Percentiles rank a stretch among this genome's conserved stretches.
phyloP scores from a whole-genome alignment of 2,329 filamentous ascomycete genomes.

The Fusarium sp. region DNA sequence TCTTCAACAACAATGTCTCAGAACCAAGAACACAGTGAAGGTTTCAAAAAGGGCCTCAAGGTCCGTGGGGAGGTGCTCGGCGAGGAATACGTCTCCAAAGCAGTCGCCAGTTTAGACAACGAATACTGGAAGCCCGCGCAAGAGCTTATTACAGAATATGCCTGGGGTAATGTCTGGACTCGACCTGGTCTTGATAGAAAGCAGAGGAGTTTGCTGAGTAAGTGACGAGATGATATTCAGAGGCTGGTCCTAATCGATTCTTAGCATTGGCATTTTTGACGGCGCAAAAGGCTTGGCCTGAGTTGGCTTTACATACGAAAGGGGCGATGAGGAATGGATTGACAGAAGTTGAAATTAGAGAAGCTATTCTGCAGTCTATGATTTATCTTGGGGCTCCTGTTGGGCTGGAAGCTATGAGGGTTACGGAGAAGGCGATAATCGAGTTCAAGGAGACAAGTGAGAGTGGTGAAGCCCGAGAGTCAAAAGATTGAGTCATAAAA shows the following conservation, averaged over 20 bases:
- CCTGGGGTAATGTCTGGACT: slow-evolving; percentile 36
- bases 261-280: slow-evolving; percentile 37
- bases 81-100: slow-evolving; percentile 40
- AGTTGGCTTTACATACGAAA: slow-evolving; percentile 35
- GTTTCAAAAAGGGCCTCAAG: slow-evolving; percentile 21
- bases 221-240: not conserved
- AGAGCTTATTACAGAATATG: slow-evolving; percentile 36
- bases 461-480: not conserved
- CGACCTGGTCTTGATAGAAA: slow-evolving; percentile 36
- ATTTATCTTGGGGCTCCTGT: slow-evolving; percentile 39
- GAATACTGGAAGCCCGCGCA: slow-evolving; percentile 40
- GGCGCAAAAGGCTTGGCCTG: slow-evolving; percentile 29
- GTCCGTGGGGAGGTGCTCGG: slow-evolving; percentile 34
- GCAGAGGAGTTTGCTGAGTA: slow-evolving; percentile 39
- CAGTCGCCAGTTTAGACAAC: slow-evolving; percentile 23
- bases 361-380: slow-evolving; percentile 36
- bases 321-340: slow-evolving; percentile 34
- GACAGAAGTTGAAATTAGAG: slow-evolving; percentile 38
- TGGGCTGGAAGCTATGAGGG: slow-evolving; percentile 37
- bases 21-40: slow-evolving; percentile 16
- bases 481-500: fast-evolving
- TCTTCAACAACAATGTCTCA: slow-evolving; percentile 1
- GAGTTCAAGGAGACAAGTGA: slow-evolving; percentile 5
- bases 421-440: slow-evolving; percentile 31
- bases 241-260: not conserved